phyloP scores from a whole-genome alignment of 192 early-diverging fungal species.

The Chytriomyces hyalinus region DNA sequence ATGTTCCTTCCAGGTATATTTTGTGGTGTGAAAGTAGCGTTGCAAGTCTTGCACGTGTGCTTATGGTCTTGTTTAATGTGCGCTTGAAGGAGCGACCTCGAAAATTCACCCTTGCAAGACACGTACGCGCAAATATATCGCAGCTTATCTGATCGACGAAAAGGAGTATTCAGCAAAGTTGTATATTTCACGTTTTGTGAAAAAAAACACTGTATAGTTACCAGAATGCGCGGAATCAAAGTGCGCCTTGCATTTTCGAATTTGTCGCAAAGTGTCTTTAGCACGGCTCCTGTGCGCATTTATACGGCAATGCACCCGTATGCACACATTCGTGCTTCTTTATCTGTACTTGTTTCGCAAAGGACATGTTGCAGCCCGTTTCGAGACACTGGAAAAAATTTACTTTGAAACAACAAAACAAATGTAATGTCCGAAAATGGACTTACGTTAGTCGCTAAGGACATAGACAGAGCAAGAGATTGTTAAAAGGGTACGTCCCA shows the following conservation, averaged over 20 bases:
- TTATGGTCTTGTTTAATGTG: slow-evolving; percentile 46
- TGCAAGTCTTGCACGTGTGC: slow-evolving; percentile 37
- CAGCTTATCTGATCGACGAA: too few species aligned
- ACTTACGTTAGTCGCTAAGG: too few species aligned
- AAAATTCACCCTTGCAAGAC: slow-evolving; percentile 38
- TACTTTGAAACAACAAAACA: too few species aligned
- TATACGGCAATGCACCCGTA: slow-evolving; percentile 46
- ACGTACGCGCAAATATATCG: slow-evolving; percentile 47
- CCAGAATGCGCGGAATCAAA: slow-evolving; percentile 25
- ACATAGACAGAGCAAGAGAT: not conserved
- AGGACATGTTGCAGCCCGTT: slow-evolving; percentile 42
- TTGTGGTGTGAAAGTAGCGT: slow-evolving; percentile 36
- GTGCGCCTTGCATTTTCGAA: slow-evolving; percentile 48
- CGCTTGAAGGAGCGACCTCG: slow-evolving; percentile 52
- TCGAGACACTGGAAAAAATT: slow-evolving; percentile 25
- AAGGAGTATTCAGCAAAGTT: not conserved
- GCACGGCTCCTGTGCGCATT: slow-evolving; percentile 42
- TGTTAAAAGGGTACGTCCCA: not conserved
- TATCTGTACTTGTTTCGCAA: slow-evolving; percentile 55
- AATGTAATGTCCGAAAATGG: not conserved
- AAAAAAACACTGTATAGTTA: not conserved
- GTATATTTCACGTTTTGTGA: not conserved
- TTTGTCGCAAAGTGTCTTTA: slow-evolving; percentile 32
- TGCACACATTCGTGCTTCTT: slow-evolving; percentile 48
- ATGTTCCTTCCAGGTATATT: slow-evolving; percentile 41